A percentile compares a stretch with the other conserved stretches of the same genome.
Conservation (phyloP, 345 rosid genomes). For the Zanthoxylum bungeanum region DNA sequence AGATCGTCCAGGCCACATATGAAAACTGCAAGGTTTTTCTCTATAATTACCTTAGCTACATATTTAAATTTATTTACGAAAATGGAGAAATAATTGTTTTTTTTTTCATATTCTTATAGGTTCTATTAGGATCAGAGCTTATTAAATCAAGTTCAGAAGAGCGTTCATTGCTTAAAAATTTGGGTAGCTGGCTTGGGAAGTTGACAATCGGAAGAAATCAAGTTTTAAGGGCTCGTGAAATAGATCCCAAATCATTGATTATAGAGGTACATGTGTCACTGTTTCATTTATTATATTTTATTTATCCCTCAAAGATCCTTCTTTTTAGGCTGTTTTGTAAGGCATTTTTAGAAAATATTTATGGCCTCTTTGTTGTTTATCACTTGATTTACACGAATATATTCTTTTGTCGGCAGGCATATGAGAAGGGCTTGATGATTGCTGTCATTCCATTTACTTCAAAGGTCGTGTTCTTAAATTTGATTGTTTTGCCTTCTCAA, state of each 20-base stretch:
- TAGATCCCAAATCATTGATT: conserved; percentile 97
- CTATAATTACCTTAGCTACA: background rate
- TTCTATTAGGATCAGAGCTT: conserved; percentile 94
- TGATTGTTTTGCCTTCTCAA: conserved; percentile 9
- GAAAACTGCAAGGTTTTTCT: conserved; percentile 92
- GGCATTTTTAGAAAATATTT: background rate
- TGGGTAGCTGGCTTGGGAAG: conserved; percentile 99
- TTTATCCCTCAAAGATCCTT: background rate
- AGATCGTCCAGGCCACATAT: conserved; percentile 83
- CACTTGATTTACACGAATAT: conserved; percentile 3
- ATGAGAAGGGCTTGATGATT: conserved; percentile 98
- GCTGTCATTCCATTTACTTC: conserved; percentile 99
- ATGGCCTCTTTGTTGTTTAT: background rate
- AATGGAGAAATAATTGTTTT: background rate
- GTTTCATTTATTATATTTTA: conserved; percentile 3
- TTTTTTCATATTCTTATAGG: conserved; percentile 41
- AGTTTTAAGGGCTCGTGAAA: conserved; percentile 90
- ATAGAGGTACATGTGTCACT: conserved; percentile 59
- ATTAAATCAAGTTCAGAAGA: conserved; percentile 98
- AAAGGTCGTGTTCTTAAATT: conserved; percentile 46
- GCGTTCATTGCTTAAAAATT: conserved; percentile 88
- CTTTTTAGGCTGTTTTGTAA: background rate
- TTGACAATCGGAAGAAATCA: conserved; percentile 95
- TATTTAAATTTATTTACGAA: background rate
- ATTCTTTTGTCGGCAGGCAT: conserved; percentile 55